Evolutionary conservation across 805 yeast species (phyloP).

Genomic region (Torulaspora microellipsoides): DNA sequence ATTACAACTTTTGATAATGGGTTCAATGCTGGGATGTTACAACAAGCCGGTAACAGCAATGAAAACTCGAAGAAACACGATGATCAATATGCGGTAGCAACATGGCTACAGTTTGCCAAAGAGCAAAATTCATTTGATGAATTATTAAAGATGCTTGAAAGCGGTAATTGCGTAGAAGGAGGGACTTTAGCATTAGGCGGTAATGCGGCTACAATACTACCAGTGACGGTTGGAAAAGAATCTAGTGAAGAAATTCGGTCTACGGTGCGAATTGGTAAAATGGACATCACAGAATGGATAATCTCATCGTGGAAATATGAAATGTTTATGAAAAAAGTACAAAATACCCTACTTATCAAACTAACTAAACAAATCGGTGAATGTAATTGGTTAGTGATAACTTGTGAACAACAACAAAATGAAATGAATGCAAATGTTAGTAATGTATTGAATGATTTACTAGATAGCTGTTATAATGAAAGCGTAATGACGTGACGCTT

Average conservation of each 20-base stretch:
- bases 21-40: conserved; percentile 28
- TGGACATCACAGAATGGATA: conserved; percentile 38
- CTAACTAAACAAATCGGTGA: conserved; percentile 38
- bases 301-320: conserved; percentile 40
- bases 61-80: conserved; percentile 19
- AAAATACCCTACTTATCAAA: conserved; percentile 36
- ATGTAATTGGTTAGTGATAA: conserved; percentile 38
- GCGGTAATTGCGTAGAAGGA: conserved; percentile 16
- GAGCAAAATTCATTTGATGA: conserved; percentile 22
- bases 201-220: conserved; percentile 7
- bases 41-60: conserved; percentile 20
- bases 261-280: conserved; percentile 34
- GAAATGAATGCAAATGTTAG: too few relatives aligned
- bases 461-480: conserved; percentile 16
- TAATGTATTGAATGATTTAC: conserved; percentile 10
- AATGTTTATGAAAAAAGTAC: conserved; percentile 35
- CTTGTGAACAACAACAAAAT: conserved; percentile 22
- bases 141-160: conserved; percentile 18
- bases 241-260: conserved; percentile 6
- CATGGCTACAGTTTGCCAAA: conserved; percentile 23
- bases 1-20: conserved; percentile 32
- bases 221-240: conserved; percentile 4
- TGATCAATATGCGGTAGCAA: conserved; percentile 22
- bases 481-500: conserved; percentile 7
- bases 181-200: conserved; percentile 21